Evolutionary conservation across 805 yeast species (phyloP).

Genomic region (Wickerhamiella vanderwaltii): DNA sequence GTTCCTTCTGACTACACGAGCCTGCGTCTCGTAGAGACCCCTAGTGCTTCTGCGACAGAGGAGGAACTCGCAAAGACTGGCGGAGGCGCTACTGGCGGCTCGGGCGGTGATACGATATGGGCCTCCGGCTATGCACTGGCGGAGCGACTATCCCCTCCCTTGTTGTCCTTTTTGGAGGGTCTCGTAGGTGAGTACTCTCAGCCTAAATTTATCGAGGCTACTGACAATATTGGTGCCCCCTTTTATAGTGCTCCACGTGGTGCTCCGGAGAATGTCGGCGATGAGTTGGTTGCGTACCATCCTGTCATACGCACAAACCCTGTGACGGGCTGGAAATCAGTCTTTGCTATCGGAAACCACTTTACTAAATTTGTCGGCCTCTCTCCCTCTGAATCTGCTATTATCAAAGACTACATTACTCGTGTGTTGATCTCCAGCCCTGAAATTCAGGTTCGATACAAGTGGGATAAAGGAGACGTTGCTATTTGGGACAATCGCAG

Average conservation of each 20-base stretch:
- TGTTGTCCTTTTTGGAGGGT: constrained; percentile 37
- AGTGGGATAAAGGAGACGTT: constrained; percentile 41
- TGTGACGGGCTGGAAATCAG: constrained; percentile 49
- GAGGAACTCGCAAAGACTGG: background rate
- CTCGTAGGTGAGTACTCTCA: constrained; percentile 16
- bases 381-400: constrained; percentile 35
- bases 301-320: constrained; percentile 55
- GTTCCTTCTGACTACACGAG: constrained; percentile 47
- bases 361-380: constrained; percentile 28
- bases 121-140: constrained; percentile 43
- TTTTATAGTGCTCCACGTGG: constrained; percentile 21
- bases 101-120: constrained; percentile 43
- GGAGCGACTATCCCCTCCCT: constrained; percentile 39
- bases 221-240: background rate
- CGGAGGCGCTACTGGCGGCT: constrained; percentile 11
- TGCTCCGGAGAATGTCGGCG: constrained; percentile 32
- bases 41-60: constrained; percentile 13
- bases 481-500: constrained; percentile 53
- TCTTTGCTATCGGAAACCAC: constrained; percentile 38
- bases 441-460: constrained; percentile 42
- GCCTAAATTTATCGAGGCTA: background rate
- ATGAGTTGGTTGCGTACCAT: constrained; percentile 43
- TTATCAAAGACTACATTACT: constrained; percentile 36
- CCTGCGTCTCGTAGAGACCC: constrained; percentile 37
- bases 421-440: constrained; percentile 37